Base-by-base conservation (phyloP, 768 basidiomycete genomes). In the Mycena latifolia region DNA sequence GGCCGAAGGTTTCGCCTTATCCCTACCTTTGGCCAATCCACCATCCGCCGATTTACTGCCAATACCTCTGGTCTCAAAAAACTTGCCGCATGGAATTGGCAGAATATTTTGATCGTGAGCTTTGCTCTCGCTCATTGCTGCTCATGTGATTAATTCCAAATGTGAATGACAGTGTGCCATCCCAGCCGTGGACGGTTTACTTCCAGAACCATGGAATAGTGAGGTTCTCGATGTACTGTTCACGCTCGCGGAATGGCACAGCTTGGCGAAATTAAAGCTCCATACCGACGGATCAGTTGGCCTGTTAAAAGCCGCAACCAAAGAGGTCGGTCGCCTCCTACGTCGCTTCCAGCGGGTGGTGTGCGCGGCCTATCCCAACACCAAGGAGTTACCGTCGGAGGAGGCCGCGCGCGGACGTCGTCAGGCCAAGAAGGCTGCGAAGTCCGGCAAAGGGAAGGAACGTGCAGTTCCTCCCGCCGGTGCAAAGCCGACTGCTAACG, bases 81-180 rank as follows among this genome's bases (percentile, higher is more conserved):
- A 11, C 29, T 70, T 4, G 69, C 71, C 2, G 78, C 75, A 1
- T 53, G 70, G 2, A 72, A 79, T 47, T 78, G 71, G 17, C 69
- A 77, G 43, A 73, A 77, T 12, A 56, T 77, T 0, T 62, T 79
- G 0, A 72, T 74, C 65, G 79, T 70, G 12, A 8, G 61, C n/a
- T 39, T 14, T 35, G 8, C 33, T 6, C 33, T 35, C 6, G 11
- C 10, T 39, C 3, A 18, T 39, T 12, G 37, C 37, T 17, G 37
- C 37, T 10, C 37, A 3, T 18, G 37, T 39, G 11, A 9, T 15
- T 39, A 6, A 18, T 39, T 17, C n/a, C n/a, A n/a, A n/a, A n/a
- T 17, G 10, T 39, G 37, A 50, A 37, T 6, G 43, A 12, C 37
- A 82, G 81, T 80, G 79, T 56, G 64, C 76, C 0, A 75, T 82